These are phyloP conservation scores for Tetrastigma voinierianum DNA, from an alignment of 164 flowering plant genomes.

Conservation along the genomic window DNA sequence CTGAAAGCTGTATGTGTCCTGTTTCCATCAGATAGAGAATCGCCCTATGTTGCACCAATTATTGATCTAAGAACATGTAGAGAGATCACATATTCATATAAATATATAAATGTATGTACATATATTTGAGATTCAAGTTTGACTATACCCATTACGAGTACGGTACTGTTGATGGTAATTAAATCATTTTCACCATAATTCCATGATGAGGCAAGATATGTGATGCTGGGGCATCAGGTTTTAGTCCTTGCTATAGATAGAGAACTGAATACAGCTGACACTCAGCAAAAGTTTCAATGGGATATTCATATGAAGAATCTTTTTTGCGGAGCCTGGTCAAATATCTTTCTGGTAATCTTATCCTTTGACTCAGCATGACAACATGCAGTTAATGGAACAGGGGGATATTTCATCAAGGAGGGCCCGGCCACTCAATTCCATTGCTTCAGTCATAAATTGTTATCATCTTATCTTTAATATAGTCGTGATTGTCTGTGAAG, in stretches of 20 bases:
- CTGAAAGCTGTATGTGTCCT: background rate
- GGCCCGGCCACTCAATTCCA: slow-evolving; percentile 1
- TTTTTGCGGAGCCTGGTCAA: slow-evolving; percentile 10
- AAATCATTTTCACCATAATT: background rate
- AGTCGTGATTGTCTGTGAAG: background rate
- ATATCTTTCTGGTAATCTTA: slow-evolving; percentile 10
- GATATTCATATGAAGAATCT: background rate
- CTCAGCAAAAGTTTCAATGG: background rate
- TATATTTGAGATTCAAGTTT: no score
- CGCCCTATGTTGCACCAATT: slow-evolving; percentile 4
- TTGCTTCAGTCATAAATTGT: background rate
- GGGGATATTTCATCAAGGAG: background rate
- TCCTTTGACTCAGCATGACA: slow-evolving; percentile 27
- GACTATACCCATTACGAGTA: no score
- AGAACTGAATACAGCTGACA: no score
- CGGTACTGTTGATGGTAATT: no score
- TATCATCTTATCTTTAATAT: background rate
- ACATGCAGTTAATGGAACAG: background rate
- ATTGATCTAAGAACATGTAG: slow-evolving; percentile 4
- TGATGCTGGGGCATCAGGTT: background rate
- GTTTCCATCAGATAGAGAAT: background rate
- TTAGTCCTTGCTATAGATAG: background rate
- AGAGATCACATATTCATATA: no score
- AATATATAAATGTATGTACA: no score
- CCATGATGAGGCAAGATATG: background rate